Base-by-base conservation (phyloP, 306 rosid species). In the Trichosanthes cucumerina region DNA sequence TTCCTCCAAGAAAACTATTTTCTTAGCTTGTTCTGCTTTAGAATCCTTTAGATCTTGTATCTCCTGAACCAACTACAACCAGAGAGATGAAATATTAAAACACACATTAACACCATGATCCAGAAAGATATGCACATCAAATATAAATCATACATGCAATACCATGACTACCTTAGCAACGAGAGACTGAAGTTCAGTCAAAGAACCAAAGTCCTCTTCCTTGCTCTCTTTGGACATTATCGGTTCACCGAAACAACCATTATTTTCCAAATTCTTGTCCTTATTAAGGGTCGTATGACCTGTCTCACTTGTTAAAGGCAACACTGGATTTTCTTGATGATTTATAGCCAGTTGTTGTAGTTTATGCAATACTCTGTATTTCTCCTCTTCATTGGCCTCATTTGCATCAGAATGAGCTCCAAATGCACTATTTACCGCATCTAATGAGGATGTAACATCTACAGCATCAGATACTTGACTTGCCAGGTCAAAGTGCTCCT, bases 51-150 rank as follows among this genome's bases (percentile, higher is more conserved):
- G 80, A 83, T 90, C 93, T 77, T 82, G 84, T 46, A 84, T 82
- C 82, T 86, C 92, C 82, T 84, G 86, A 76, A 76, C 65, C 80
- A 86, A 81, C 97, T 91, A 62, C 81, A 79, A 36, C 81, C 47
- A 47, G 13, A 58, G 38, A 76, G 9, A 14, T 18, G 60, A 54
- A 52, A 26, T 79, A 62, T 71, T 16, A 53, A 58, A 81, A 47
- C 56, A 0, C 15, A 56, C 43, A 12, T 63, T 23, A 84, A 21
- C 5, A 52, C 56, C 36, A 66, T 9, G 53, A 79, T n/a, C 16
- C 58, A 66, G 24, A 49, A 43, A 60, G 23, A 47, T 43, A 23
- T 16, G 8, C 19, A 53, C 23, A 38, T 41, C 11, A 62, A 34
- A 66, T 65, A 33, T 11, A 52, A 31, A n/a, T 12, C 10, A 19